phyloP scores from a whole-genome alignment of 352 stramenopile genomes.

The Globisporangium paroecandrum region DNA sequence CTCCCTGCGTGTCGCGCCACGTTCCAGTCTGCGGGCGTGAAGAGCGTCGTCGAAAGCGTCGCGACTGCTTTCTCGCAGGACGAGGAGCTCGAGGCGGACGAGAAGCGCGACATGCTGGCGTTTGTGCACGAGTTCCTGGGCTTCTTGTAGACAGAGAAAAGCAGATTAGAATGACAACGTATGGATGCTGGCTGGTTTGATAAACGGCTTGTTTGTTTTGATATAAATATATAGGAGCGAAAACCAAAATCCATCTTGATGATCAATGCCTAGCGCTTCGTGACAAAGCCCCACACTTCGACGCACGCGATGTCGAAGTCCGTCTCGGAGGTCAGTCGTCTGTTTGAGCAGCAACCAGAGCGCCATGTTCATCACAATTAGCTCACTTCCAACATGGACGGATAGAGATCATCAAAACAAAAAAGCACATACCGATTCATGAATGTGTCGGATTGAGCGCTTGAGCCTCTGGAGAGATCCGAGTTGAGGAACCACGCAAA shows the following conservation, averaged over 20 bases:
- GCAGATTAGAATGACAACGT: background rate
- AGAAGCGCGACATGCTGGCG: constrained; percentile 47
- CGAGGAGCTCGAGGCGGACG: constrained; percentile 38
- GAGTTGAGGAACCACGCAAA: constrained; percentile 72
- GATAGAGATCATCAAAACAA: too few relatives aligned
- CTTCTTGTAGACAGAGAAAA: constrained; percentile 8
- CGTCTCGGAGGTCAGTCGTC: constrained; percentile 38
- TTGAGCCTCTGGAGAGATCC: constrained; percentile 59
- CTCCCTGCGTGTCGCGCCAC: constrained; percentile 47
- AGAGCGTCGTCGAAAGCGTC: constrained; percentile 34
- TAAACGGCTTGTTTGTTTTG: background rate
- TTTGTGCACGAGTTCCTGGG: constrained; percentile 42
- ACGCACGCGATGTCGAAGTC: constrained; percentile 60
- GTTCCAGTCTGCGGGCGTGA: constrained; percentile 36
- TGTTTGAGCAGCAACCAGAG: constrained; percentile 10
- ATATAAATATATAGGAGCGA: constrained; percentile 10
- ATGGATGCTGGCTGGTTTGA: background rate
- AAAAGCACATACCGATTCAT: constrained; percentile 34
- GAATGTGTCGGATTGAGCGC: constrained; percentile 50
- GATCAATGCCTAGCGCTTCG: constrained; percentile 32
- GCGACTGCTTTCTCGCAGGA: constrained; percentile 26
- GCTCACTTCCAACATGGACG: background rate
- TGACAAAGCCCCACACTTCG: constrained; percentile 68
- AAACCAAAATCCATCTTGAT: background rate
- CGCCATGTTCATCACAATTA: background rate